Percentiles rank a stretch among this genome's conserved stretches.
phyloP scores from a whole-genome alignment of 2,329 filamentous ascomycete genomes.

The Aspergillus neotritici region DNA sequence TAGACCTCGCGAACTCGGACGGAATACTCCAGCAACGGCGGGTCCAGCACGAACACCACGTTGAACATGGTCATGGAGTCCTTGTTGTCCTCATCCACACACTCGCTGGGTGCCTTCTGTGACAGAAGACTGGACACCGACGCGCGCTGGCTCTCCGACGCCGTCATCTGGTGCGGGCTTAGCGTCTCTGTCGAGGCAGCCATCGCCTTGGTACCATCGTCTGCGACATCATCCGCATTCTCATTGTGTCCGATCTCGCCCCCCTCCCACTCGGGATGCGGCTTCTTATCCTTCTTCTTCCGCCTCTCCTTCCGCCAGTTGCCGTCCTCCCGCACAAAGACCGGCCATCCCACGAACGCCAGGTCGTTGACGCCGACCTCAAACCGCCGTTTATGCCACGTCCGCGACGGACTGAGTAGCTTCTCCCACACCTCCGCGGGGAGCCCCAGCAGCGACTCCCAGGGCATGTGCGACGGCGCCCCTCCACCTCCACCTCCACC shows the following conservation, averaged over 20 bases:
- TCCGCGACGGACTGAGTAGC: conserved; percentile 67
- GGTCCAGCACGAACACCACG: conserved; percentile 84
- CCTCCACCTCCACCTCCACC: conserved; percentile 16
- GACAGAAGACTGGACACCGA: conserved; percentile 18
- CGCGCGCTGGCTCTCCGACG: conserved; percentile 21
- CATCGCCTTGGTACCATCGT: conserved; percentile 28
- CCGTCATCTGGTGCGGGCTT: conserved; percentile 19
- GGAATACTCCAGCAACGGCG: conserved; percentile 70
- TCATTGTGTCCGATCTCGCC: conserved; percentile 34
- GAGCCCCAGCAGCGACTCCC: conserved; percentile 65
- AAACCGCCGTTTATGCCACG: conserved; percentile 76
- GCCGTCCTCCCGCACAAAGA: conserved; percentile 74
- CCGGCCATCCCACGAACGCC: conserved; percentile 74
- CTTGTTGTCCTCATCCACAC: conserved; percentile 36
- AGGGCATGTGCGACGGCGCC: conserved; percentile 26
- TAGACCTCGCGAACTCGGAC: conserved; percentile 72
- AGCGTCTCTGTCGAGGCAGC: conserved; percentile 24
- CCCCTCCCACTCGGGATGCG: conserved; percentile 26
- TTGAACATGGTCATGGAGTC: conserved; percentile 94
- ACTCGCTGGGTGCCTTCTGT: conserved; percentile 19
- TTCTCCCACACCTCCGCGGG: conserved; percentile 73
- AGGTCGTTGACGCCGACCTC: conserved; percentile 76
- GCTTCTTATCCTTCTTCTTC: conserved; percentile 34
- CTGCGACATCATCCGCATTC: conserved; percentile 28
- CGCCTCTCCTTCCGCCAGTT: conserved; percentile 65